These are phyloP conservation scores for Prunus campanulata DNA, from an alignment of 306 rosid genomes.

Conservation along the genomic window DNA sequence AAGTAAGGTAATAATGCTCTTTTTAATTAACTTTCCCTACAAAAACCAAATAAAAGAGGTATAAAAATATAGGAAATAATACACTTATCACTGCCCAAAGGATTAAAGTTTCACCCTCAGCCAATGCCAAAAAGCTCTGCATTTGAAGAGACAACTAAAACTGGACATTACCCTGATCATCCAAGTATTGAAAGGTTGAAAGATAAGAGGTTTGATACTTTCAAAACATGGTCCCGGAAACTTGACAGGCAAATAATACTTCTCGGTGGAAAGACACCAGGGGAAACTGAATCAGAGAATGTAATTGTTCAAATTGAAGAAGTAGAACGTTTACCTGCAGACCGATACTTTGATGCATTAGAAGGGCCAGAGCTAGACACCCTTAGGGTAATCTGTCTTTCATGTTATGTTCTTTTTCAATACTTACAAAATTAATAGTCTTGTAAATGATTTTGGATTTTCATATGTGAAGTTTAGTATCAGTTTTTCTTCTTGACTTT, in stretches of 20 bases:
- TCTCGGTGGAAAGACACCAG: constrained; percentile 55
- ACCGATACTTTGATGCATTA: constrained; percentile 52
- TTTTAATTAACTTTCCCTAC: too few relatives aligned
- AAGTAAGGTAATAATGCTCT: too few relatives aligned
- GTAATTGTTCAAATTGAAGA: constrained; percentile 25
- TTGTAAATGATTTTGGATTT: neutral
- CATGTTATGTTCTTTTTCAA: neutral
- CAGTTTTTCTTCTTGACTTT: neutral
- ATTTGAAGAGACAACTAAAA: constrained; percentile 11
- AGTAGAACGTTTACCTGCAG: constrained; percentile 45
- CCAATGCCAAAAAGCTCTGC: constrained; percentile 49
- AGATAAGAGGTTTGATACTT: constrained; percentile 69
- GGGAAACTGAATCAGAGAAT: constrained; percentile 20
- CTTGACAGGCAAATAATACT: constrained; percentile 68
- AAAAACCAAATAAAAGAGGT: too few relatives aligned
- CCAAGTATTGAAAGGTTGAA: constrained; percentile 36
- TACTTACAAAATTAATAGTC: neutral
- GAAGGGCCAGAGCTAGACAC: constrained; percentile 69
- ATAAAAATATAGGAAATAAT: too few relatives aligned
- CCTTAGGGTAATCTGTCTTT: constrained; percentile 50
- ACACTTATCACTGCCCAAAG: constrained; percentile 30
- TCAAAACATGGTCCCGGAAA: constrained; percentile 77
- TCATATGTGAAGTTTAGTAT: too few relatives aligned
- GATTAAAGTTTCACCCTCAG: constrained; percentile 59
- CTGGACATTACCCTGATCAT: constrained; percentile 13